Evolutionary conservation across 768 basidiomycete genomes (phyloP), one percentile per base, ranked within the genome.

Genomic region (Termitomyces sp.): DNA sequence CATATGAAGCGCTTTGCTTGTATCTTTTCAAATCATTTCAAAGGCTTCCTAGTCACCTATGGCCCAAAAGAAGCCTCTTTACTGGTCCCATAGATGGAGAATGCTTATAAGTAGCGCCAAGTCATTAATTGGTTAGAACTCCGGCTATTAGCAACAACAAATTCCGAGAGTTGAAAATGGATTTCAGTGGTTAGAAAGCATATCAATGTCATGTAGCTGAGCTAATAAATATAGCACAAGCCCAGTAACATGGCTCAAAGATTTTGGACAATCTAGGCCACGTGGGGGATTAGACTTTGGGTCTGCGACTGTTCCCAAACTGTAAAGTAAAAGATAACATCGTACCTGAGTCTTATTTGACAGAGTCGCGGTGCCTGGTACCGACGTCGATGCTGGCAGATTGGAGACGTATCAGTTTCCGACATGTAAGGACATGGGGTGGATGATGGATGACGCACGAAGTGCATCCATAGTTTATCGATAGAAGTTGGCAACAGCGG

Each of bases 71-170:
- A n/a, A n/a, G n/a, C n/a, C 35, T 11, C 16, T 2, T 37, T 16
- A 4, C 35, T 5, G 16, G 35, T 37, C 11, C 35, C 4, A 8
- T 37, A 37, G 35, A 16, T 16, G 16, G 3, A 27, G 25, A 44
- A 27, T 16, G 16, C 17, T 29, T 12, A 27, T 10, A 14, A 42
- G 42, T 21, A 45, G 2, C 11, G 44, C 25, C 44, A 29, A 27
- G 25, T 8, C n/a, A 2, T 44, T 25, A 14, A 44, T 27, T 44
- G 25, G 44, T n/a, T n/a, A 21, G 81, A 68, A 37, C 65, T 66
- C 32, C 67, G 59, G 57, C 78, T 78, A 58, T 69, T 66, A 9
- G 4, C 9, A 29, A 21, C 21, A 27, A 23, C 32, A 16, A 49
- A 23, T 35, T 49, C 21, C 11, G 34, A 34, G 34, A 23, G 11